Evolutionary conservation across 306 rosid species (phyloP).

Genomic region (Cicer chorassanicum): DNA sequence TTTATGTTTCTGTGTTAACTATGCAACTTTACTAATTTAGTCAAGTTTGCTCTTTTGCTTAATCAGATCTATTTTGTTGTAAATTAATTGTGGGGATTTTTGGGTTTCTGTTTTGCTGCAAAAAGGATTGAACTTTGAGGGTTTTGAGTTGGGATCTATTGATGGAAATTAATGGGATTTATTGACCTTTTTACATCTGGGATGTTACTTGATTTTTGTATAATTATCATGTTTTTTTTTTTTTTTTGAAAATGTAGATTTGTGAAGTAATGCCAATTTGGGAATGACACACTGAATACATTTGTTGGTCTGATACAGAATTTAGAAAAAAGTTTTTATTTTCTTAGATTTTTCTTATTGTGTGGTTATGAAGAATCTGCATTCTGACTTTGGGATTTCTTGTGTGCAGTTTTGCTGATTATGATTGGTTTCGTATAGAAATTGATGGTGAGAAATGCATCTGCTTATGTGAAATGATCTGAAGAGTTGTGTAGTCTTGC

Average conservation of each 20-base stretch:
- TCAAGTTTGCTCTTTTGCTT: conserved; percentile 50
- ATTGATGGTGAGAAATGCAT: conserved; percentile 38
- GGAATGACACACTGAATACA: conserved; percentile 39
- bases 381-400: conserved; percentile 38
- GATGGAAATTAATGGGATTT: conserved; percentile 53
- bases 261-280: conserved; percentile 47
- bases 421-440: conserved; percentile 29
- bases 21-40: conserved; percentile 39
- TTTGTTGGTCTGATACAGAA: conserved; percentile 30
- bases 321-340: conserved; percentile 16
- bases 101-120: conserved; percentile 49
- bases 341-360: background rate
- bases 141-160: conserved; percentile 64
- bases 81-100: conserved; percentile 49
- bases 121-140: conserved; percentile 47
- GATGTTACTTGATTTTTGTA: conserved; percentile 28
- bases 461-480: conserved; percentile 53
- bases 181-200: conserved; percentile 44
- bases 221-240: conserved; percentile 7
- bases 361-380: conserved; percentile 45
- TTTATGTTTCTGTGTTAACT: conserved; percentile 49
- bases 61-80: conserved; percentile 74
- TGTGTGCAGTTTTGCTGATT: conserved; percentile 39
- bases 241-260: conserved; percentile 51
- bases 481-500: conserved; percentile 46